These are phyloP conservation scores for Solioccasus polychromus DNA, from an alignment of 768 basidiomycete genomes.

Conservation along the genomic window DNA sequence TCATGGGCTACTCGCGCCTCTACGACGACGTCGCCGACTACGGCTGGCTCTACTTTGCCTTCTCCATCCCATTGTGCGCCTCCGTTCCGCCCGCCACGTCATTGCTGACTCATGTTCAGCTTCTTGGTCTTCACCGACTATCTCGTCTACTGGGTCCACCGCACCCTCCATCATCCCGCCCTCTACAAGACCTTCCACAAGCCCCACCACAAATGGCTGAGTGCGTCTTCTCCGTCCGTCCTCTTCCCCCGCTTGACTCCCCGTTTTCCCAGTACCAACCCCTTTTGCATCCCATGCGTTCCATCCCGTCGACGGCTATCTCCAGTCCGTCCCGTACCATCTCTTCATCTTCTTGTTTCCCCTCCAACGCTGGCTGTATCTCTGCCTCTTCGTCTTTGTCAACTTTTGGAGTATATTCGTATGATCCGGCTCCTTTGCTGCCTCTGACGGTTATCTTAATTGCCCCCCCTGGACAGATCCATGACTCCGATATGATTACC, in stretches of 20 bases:
- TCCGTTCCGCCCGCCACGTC: not conserved
- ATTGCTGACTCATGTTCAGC: conserved; percentile 30
- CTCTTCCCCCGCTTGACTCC: conserved; percentile 4
- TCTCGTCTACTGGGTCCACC: conserved; percentile 95
- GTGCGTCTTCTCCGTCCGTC: conserved; percentile 43
- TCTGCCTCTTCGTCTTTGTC: conserved; percentile 85
- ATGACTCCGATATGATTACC: conserved; percentile 98
- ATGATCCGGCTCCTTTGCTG: conserved; percentile 25
- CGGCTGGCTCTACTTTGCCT: conserved; percentile 68
- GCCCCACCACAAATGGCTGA: conserved; percentile 98
- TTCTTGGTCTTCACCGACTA: conserved; percentile 91
- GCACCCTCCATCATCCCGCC: conserved; percentile 77
- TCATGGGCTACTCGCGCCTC: conserved; percentile 75
- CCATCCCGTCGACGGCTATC: conserved; percentile 92
- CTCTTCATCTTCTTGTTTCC: conserved; percentile 89
- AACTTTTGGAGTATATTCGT: conserved; percentile 95
- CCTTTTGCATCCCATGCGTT: conserved; percentile 98
- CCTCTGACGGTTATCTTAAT: not conserved
- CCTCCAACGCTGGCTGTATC: conserved; percentile 78
- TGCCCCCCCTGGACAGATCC: conserved; percentile 60
- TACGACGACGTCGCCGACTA: conserved; percentile 81
- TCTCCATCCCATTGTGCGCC: conserved; percentile 68
- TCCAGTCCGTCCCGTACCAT: conserved; percentile 95
- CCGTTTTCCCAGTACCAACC: conserved; percentile 70
- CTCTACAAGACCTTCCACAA: conserved; percentile 94